Evolutionary conservation across 2,329 filamentous ascomycete genomes (phyloP), one percentile per base, ranked within the genome.

Genomic region (Epichloe hybrida): DNA sequence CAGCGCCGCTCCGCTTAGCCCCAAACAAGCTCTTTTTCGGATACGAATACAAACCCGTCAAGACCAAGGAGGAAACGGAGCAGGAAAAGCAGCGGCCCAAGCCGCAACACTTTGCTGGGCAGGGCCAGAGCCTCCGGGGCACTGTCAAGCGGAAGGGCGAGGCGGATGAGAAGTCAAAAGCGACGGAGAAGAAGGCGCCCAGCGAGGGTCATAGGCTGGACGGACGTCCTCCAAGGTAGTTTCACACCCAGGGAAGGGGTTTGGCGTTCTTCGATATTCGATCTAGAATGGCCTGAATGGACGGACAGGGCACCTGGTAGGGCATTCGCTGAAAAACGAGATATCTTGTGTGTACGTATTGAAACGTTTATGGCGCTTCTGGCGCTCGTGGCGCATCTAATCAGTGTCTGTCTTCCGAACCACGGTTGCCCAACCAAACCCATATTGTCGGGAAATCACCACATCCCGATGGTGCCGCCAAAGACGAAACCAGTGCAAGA

Each of bases 11-110:
- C 7, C 79, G 93, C 31, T 66, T 98, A 48, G 79, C 88, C 0
- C 84, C 86, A 0, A 93, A 93, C 60, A 95, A 96, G 68, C 75
- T 98, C 4, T 98, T 98, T 73, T 95, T 98, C 56, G 93, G 93
- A 3, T 98, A 97, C 62, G 85, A 95, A 61, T 78, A 95, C 63
- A 95, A 86, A 66, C 91, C 91, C 0, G 75, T 94, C 41, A 90
- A 88, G 72, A 87, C 86, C 8, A 81, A 84, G 52, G 84, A 80
- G 37, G 81, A 88, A 52, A 82, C 81, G 63, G 79, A 81, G 48
- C 75, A 82, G 53, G 81, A 84, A 53, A 76, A 80, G 38, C 77
- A 81, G 54, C 57, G 80, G n/a, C 74, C 77, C 4, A 74, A 76
- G 53, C 79, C 81, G 56, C 84, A 84, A n/a, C 81, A 81, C 58